A percentile compares a stretch with the other conserved stretches of the same genome.
phyloP scores from a whole-genome alignment of 1,284 basidiomycete species.

The Cutaneotrichosporon sp. region DNA sequence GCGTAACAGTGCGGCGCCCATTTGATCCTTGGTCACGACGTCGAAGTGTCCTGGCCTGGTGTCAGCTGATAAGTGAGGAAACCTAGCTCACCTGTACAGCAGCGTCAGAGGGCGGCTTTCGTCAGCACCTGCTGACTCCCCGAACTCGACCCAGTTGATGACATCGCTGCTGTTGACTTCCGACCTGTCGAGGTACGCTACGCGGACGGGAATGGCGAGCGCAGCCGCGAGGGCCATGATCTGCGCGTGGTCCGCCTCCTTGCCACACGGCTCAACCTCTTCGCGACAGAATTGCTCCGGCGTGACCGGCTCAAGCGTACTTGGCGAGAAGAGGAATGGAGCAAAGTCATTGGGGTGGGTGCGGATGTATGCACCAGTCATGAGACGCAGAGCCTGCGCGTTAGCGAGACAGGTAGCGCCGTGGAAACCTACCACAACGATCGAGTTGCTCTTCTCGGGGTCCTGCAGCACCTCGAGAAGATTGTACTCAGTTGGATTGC shows the following conservation, averaged over 20 bases:
- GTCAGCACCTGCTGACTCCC: slow-evolving; percentile 38
- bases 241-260: slow-evolving; percentile 84
- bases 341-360: slow-evolving; percentile 60
- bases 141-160: slow-evolving; percentile 62
- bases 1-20: background rate
- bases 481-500: slow-evolving; percentile 46
- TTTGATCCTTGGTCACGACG: slow-evolving; percentile 52
- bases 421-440: slow-evolving; percentile 30
- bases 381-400: slow-evolving; percentile 57
- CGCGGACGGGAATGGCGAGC: slow-evolving; percentile 62
- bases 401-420: slow-evolving; percentile 4
- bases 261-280: slow-evolving; percentile 72
- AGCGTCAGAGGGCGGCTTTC: slow-evolving; percentile 53
- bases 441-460: slow-evolving; percentile 43
- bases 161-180: slow-evolving; percentile 41
- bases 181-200: slow-evolving; percentile 71
- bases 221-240: slow-evolving; percentile 71
- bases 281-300: slow-evolving; percentile 66
- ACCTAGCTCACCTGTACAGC: slow-evolving; percentile 62
- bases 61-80: slow-evolving; percentile 4
- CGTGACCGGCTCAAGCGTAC: slow-evolving; percentile 58
- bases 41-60: slow-evolving; percentile 70
- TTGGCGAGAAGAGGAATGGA: slow-evolving; percentile 70
- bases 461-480: slow-evolving; percentile 43
- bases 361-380: slow-evolving; percentile 77